These are phyloP conservation scores for Cercophora newfieldiana DNA, from an alignment of 495 filamentous ascomycete species.

Conservation along the genomic window DNA sequence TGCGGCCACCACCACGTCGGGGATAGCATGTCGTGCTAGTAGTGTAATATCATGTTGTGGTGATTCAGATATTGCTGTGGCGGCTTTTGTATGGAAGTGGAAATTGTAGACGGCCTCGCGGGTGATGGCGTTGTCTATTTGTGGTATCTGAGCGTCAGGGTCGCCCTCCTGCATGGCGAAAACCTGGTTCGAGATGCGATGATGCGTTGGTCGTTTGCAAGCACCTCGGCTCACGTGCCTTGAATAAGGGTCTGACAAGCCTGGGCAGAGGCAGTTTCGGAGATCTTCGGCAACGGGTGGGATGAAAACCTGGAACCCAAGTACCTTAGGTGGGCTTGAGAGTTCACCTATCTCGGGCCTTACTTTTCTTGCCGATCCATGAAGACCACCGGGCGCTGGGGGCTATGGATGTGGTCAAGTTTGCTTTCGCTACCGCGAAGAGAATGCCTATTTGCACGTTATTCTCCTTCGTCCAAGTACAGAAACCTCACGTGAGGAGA, in stretches of 20 bases:
- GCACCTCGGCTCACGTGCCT: not conserved
- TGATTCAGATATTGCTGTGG: not conserved
- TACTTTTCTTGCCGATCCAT: too few relatives aligned
- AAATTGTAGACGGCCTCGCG: not conserved
- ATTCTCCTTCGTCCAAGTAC: too few relatives aligned
- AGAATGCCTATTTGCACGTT: too few relatives aligned
- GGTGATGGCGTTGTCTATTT: not conserved
- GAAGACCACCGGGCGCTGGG: too few relatives aligned
- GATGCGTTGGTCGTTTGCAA: not conserved
- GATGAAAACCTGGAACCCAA: not conserved
- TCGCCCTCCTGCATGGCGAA: not conserved
- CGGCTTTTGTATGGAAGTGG: not conserved
- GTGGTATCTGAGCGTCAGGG: not conserved
- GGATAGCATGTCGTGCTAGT: not conserved
- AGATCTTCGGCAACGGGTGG: not conserved
- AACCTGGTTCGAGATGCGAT: not conserved
- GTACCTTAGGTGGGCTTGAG: too few relatives aligned
- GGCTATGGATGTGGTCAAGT: too few relatives aligned
- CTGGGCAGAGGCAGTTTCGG: not conserved
- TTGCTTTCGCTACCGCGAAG: too few relatives aligned
- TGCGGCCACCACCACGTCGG: not conserved
- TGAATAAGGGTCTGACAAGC: not conserved
- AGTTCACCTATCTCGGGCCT: too few relatives aligned
- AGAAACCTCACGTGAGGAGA: too few relatives aligned
- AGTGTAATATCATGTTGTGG: not conserved